These are phyloP conservation scores for Magnaporthiopsis rhizophila DNA, from an alignment of 2,329 filamentous ascomycete species.

Conservation along the genomic window DNA sequence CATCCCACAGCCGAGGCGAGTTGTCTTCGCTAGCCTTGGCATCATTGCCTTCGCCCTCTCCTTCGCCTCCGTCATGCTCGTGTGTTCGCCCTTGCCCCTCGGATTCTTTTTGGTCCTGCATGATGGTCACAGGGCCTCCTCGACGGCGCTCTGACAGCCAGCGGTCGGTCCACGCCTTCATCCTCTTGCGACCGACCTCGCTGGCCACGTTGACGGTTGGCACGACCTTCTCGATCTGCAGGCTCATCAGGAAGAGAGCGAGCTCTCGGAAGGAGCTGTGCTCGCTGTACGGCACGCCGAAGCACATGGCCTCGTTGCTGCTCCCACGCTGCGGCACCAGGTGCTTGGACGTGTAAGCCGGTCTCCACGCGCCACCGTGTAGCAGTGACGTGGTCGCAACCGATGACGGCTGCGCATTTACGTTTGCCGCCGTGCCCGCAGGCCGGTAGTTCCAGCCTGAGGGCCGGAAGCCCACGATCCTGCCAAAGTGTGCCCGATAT, in stretches of 20 bases:
- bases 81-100: slow-evolving; percentile 10
- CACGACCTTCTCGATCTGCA: slow-evolving; percentile 82
- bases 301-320: slow-evolving; percentile 74
- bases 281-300: slow-evolving; percentile 92
- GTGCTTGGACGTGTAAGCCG: slow-evolving; percentile 62
- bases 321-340: slow-evolving; percentile 77
- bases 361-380: slow-evolving; percentile 63
- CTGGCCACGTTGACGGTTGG: slow-evolving; percentile 82
- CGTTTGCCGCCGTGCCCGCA: slow-evolving; percentile 40
- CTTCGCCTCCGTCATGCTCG: slow-evolving; percentile 20
- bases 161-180: slow-evolving; percentile 58
- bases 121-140: slow-evolving; percentile 41
- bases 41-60: slow-evolving; percentile 20
- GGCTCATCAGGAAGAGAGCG: slow-evolving; percentile 82
- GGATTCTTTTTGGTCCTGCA: slow-evolving; percentile 22
- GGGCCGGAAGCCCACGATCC: slow-evolving; percentile 84
- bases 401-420: slow-evolving; percentile 39
- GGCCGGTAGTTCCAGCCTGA: slow-evolving; percentile 92
- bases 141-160: slow-evolving; percentile 52
- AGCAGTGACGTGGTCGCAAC: slow-evolving; percentile 43
- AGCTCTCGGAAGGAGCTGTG: slow-evolving; percentile 93
- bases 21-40: slow-evolving; percentile 28
- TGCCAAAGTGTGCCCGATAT: slow-evolving; percentile 74
- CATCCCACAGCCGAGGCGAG: slow-evolving; percentile 26
- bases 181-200: slow-evolving; percentile 46